A percentile compares a stretch with the other conserved stretches of the same genome.
Evolutionary conservation across 805 yeast genomes (phyloP).

Genomic region (Candida andamanensis): DNA sequence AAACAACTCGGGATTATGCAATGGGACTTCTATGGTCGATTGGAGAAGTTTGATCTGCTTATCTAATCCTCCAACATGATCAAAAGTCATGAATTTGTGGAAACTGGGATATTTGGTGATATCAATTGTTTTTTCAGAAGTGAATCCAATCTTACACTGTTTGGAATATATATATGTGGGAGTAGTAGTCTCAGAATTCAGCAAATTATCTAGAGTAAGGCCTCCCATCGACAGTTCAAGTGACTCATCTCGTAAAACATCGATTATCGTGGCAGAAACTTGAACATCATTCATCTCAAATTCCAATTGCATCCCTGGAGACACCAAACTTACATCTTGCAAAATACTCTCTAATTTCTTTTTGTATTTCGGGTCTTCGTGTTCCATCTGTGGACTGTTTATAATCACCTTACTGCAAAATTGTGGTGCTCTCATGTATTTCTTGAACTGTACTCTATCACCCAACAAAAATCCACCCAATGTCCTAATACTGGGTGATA

Average conservation of each 20-base stretch:
- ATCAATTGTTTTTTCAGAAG: conserved; percentile 3
- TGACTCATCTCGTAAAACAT: conserved; percentile 24
- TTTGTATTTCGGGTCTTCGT: too few species aligned
- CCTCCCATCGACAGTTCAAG: conserved; percentile 32
- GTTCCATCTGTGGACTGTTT: conserved; percentile 3
- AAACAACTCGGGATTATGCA: conserved; percentile 71
- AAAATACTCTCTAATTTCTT: conserved; percentile 36
- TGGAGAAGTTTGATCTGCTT: conserved; percentile 57
- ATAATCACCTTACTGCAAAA: conserved; percentile 15
- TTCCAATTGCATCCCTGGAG: conserved; percentile 44
- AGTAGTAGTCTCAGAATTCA: conserved; percentile 1
- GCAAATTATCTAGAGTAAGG: conserved; percentile 22
- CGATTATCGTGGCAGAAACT: conserved; percentile 14
- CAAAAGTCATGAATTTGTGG: conserved; percentile 43
- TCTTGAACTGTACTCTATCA: conserved; percentile 43
- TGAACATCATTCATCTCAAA: conserved; percentile 3
- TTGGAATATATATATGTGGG: conserved; percentile 45
- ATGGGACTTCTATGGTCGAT: conserved; percentile 72
- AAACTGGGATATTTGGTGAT: conserved; percentile 34
- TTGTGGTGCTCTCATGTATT: conserved; percentile 45
- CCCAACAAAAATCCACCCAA: conserved; percentile 43
- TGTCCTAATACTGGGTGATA: conserved; percentile 22
- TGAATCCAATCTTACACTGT: conserved; percentile 8
- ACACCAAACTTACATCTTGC: conserved; percentile 53
- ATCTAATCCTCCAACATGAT: conserved; percentile 71